Base-by-base conservation (phyloP, 2,329 filamentous ascomycete species). In the Microdochium nivale region DNA sequence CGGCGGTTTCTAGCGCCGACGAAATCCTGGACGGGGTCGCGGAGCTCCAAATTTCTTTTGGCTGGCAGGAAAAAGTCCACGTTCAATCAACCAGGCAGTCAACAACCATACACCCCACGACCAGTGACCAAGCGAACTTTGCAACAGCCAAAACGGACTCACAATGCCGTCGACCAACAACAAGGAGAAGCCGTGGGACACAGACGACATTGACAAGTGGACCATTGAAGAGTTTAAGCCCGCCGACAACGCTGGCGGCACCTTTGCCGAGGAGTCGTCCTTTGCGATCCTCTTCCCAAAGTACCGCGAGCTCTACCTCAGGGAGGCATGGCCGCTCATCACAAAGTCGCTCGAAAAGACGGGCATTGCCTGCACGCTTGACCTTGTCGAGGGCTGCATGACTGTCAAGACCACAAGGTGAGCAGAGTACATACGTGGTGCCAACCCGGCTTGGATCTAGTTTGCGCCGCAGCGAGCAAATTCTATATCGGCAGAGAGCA, bases 201-300 rank as follows among this genome's bases (percentile, higher is more conserved):
- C 91, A 52, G 91, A 95, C 56, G 94, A 96, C 64, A 89, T 97
- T 58, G 92, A 97, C 73, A 95, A 96, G 69, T 97, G 90, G 90
- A 92, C 90, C 83, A 74, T 91, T 61, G 90, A 96, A 37, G 72
- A 83, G 25, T 97, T 97, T 72, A 92, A 83, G 43, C 81, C 88
- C 48, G 83, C 88, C 58, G 87, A 97, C 72, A 97, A 97, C 70
- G 71, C 74, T 30, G 89, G 81, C 51, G 94, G 94, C 58, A 86
- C 87, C 21, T 95, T 99, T 67, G 80, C 85, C 50, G 92, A 99
- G 70, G 94, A 97, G 73, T 96, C 90, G 1, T 90, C 88, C 4
- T 99, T 99, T 67, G 78, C 77, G 58, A 86, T 83, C 0, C 75
- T 97, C 7, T 97, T 97, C 66, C 94, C 94, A 56, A 96, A 96